phyloP scores from a whole-genome alignment of 2,329 filamentous ascomycete genomes.

The Annulohypoxylon truncatum region DNA sequence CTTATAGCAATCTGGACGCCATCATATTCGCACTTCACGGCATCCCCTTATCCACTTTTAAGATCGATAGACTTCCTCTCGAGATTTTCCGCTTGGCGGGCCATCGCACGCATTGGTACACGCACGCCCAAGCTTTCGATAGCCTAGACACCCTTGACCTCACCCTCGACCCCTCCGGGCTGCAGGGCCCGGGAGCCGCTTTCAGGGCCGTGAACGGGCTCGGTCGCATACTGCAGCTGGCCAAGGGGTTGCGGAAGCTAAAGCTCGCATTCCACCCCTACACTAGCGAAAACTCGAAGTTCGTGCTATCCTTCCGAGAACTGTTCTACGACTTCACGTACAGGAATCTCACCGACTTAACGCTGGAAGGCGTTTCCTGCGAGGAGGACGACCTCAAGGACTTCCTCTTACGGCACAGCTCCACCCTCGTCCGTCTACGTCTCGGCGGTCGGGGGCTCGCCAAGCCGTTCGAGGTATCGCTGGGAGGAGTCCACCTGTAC shows the following conservation, averaged over 20 bases:
- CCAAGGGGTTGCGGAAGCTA: constrained; percentile 53
- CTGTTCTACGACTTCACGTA: constrained; percentile 55
- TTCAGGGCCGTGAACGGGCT: constrained; percentile 58
- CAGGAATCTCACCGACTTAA: constrained; percentile 54
- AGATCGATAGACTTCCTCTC: constrained; percentile 58
- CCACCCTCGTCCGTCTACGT: constrained; percentile 55
- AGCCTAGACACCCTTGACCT: constrained; percentile 55
- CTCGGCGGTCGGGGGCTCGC: constrained; percentile 59
- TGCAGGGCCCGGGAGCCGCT: constrained; percentile 53
- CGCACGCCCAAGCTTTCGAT: constrained; percentile 55
- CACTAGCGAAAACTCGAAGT: constrained; percentile 54
- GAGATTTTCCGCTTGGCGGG: constrained; percentile 55
- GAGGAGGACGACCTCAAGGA: constrained; percentile 57
- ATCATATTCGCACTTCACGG: constrained; percentile 55
- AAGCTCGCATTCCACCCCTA: constrained; percentile 57
- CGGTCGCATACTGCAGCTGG: constrained; percentile 56
- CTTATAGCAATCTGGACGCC: constrained; percentile 55
- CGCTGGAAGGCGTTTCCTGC: constrained; percentile 57
- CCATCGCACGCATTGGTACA: constrained; percentile 57
- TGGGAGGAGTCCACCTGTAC: constrained; percentile 59
- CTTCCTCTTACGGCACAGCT: constrained; percentile 56
- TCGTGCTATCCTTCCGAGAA: constrained; percentile 55
- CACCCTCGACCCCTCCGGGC: constrained; percentile 55
- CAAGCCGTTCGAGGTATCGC: constrained; percentile 53
- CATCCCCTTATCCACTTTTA: constrained; percentile 52